Percentiles rank a stretch among this genome's conserved stretches.
These are phyloP conservation scores for Talaromyces amestolkiae DNA, from an alignment of 2,329 filamentous ascomycete genomes.

Conservation along the genomic window DNA sequence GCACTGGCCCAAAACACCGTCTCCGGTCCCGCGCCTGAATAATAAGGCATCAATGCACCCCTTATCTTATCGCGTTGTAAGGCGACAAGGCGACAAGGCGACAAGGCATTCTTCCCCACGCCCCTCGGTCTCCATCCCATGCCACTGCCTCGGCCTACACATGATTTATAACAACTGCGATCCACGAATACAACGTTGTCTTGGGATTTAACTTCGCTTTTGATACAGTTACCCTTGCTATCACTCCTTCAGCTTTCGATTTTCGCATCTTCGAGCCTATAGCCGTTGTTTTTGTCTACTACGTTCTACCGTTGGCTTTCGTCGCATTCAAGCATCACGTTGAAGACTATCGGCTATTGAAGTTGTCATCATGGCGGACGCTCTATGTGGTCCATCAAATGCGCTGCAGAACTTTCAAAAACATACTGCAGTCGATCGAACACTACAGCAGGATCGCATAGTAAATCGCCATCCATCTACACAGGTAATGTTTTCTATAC, in stretches of 20 bases:
- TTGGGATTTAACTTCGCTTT: neutral
- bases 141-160: constrained; percentile 5
- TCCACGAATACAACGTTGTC: neutral
- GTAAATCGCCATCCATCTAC: constrained; percentile 53
- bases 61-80: constrained; percentile 19
- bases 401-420: constrained; percentile 71
- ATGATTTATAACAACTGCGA: constrained; percentile 4
- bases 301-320: neutral
- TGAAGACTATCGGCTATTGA: neutral
- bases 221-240: too few species aligned
- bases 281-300: neutral
- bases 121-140: neutral
- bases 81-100: constrained; percentile 16
- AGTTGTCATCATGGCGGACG: constrained; percentile 58
- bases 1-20: constrained; percentile 15
- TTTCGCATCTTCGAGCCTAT: neutral
- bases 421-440: constrained; percentile 66
- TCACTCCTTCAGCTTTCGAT: neutral
- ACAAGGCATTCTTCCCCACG: neutral
- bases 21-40: neutral
- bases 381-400: constrained; percentile 72
- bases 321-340: neutral
- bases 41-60: neutral
- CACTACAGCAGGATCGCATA: constrained; percentile 70
- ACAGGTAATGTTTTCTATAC: constrained; percentile 40